Evolutionary conservation across 208 protist species (phyloP).

Genomic region (Wallacemonas sp.): DNA sequence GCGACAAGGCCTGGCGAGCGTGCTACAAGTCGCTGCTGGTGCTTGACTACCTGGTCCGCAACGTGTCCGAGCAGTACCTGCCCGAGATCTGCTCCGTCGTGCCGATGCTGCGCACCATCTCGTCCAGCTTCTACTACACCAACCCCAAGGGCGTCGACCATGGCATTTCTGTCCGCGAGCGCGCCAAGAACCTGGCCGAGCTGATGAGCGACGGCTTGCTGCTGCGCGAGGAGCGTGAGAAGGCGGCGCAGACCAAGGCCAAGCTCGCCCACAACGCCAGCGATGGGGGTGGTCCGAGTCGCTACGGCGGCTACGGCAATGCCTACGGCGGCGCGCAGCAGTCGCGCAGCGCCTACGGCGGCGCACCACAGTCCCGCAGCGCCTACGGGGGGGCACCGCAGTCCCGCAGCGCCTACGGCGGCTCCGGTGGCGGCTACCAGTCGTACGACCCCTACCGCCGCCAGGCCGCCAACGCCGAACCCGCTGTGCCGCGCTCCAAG

Average conservation of each 20-base stretch:
- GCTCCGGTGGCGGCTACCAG: not conserved
- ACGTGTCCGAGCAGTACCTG: slow-evolving; percentile 59
- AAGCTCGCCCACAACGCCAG: slow-evolving; percentile 63
- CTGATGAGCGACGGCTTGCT: slow-evolving; percentile 76
- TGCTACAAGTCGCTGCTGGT: slow-evolving; percentile 91
- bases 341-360: slow-evolving; percentile 21
- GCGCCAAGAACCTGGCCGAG: slow-evolving; percentile 77
- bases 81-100: slow-evolving; percentile 72
- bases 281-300: slow-evolving; percentile 30
- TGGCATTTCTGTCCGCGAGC: slow-evolving; percentile 86
- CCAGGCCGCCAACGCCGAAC: not conserved
- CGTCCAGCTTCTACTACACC: slow-evolving; percentile 83
- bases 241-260: slow-evolving; percentile 60
- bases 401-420: slow-evolving; percentile 4
- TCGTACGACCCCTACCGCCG: slow-evolving; percentile 24
- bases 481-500: slow-evolving; percentile 40
- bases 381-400: slow-evolving; percentile 19
- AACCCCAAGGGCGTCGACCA: slow-evolving; percentile 87
- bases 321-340: slow-evolving; percentile 26
- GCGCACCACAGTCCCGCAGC: slow-evolving; percentile 2
- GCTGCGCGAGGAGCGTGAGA: slow-evolving; percentile 80
- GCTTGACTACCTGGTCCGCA: slow-evolving; percentile 84
- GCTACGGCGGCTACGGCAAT: slow-evolving; percentile 25
- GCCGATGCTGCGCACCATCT: slow-evolving; percentile 67
- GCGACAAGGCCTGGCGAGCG: slow-evolving; percentile 80